phyloP scores from a whole-genome alignment of 2,329 filamentous ascomycete genomes.

The Fusarium abutilonis region DNA sequence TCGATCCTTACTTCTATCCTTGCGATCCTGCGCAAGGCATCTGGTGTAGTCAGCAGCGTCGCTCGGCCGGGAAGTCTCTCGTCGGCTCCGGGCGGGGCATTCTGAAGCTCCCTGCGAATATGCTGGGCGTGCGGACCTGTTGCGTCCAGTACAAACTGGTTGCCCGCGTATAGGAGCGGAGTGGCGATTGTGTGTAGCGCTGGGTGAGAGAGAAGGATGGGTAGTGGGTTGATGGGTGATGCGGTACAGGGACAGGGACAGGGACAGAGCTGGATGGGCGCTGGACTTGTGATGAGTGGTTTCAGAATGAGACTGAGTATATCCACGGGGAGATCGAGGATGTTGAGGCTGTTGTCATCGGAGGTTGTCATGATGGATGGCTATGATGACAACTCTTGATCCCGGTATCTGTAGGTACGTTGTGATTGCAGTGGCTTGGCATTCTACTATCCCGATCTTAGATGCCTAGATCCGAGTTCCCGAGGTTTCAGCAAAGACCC shows the following conservation, averaged over 20 bases:
- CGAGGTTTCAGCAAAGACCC: neutral
- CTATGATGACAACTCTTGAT: conserved; percentile 9
- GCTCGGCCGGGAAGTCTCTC: conserved; percentile 22
- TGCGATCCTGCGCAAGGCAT: conserved; percentile 43
- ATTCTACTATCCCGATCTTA: conserved; percentile 3
- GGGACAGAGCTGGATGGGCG: conserved; percentile 45
- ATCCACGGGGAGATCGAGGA: conserved; percentile 51
- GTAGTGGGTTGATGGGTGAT: conserved; percentile 39
- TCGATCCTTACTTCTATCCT: conserved; percentile 46
- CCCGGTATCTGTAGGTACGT: neutral
- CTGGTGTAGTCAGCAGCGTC: conserved; percentile 40
- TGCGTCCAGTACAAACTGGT: conserved; percentile 47
- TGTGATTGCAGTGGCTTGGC: neutral
- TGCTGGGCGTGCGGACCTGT: conserved; percentile 44
- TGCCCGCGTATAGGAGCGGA: conserved; percentile 48
- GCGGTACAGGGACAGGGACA: conserved; percentile 48
- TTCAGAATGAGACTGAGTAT: conserved; percentile 47
- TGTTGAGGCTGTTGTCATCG: conserved; percentile 35
- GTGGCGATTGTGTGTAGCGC: conserved; percentile 48
- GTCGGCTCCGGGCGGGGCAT: conserved; percentile 24
- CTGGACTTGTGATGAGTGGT: conserved; percentile 44
- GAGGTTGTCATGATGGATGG: conserved; percentile 25
- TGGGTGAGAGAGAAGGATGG: conserved; percentile 49
- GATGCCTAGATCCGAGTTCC: neutral
- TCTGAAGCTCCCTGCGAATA: conserved; percentile 41